Evolutionary conservation across 2,329 filamentous ascomycete genomes (phyloP), one percentile per base, ranked within the genome.

Genomic region (Dothideomycetes sp.): DNA sequence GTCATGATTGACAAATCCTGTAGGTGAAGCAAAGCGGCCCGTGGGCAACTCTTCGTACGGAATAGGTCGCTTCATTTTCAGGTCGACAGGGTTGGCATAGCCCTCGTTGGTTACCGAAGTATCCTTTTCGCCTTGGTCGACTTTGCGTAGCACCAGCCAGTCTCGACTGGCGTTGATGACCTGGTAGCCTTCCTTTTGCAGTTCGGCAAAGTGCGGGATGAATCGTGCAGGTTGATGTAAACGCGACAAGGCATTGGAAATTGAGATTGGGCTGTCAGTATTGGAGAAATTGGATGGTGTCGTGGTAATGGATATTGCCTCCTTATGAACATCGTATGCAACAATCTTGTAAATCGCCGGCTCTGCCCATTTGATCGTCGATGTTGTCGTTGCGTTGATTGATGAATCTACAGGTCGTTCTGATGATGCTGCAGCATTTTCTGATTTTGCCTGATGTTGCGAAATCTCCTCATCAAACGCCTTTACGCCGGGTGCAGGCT

Each of bases 71-170:
- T 36, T 37, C 14, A 50, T 38, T 2, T 57, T 68, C 3, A 62
- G 64, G 45, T 68, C 64, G 29, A 81, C 75, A 0, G 78, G 76
- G 48, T 81, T 81, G 47, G 75, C 19, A 45, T 36, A 7, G 8
- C 11, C 22, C 15, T 32, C 34, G 22, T 14, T 37, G 10, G 9
- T 37, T 34, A 19, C 51, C 8, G 5, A 44, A 36, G 37, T 47
- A 36, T 41, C 15, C 12, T 3, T 3, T 2, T 31, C 19, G 8
- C 30, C 50, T 3, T 59, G 50, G 5, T 66, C 63, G 3, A 74
- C 68, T 56, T 81, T 79, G 46, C 75, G 76, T 52, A 84, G 81
- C 3, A 85, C 69, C 18, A 84, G 65, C 4, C 82, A 65, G 46
- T 84, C 70, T 4, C 70, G 71, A 35, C 66, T 66, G 2, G 77